Conservation (phyloP, 306 rosid species). For the Prinsepia uniflora region DNA sequence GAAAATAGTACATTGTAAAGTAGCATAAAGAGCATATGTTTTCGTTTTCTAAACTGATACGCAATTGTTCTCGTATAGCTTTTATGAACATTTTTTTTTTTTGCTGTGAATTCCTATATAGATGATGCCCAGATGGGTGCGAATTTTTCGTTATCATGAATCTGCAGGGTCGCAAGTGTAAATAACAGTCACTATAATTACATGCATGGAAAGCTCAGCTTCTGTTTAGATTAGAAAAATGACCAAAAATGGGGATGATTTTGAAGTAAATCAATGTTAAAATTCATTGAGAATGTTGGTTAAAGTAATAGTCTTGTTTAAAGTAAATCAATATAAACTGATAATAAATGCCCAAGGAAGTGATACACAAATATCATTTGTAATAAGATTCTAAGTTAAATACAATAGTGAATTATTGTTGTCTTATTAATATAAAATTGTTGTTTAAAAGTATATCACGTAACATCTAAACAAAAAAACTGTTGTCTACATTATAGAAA, state of each 20-base stretch:
- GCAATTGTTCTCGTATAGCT: neutral
- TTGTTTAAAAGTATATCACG: no score
- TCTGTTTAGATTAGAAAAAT: neutral
- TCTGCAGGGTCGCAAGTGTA: neutral
- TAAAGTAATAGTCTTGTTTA: no score
- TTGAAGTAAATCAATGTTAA: neutral
- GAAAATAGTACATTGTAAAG: slow-evolving; percentile 17
- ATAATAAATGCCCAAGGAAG: no score
- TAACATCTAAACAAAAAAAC: no score
- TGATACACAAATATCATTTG: no score
- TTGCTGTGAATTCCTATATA: slow-evolving; percentile 16
- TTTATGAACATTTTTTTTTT: neutral
- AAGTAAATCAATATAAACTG: no score
- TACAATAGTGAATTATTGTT: no score
- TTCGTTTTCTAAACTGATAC: neutral
- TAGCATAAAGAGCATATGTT: neutral
- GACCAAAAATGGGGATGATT: neutral
- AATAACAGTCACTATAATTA: slow-evolving; percentile 4
- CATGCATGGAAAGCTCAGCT: neutral
- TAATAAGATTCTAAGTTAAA: no score
- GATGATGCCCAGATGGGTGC: neutral
- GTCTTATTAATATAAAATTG: no score
- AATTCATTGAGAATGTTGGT: no score
- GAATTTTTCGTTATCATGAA: neutral
- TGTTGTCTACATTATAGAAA: no score